Conservation (phyloP, 208 protist species). For the Porcisia hertigi region DNA sequence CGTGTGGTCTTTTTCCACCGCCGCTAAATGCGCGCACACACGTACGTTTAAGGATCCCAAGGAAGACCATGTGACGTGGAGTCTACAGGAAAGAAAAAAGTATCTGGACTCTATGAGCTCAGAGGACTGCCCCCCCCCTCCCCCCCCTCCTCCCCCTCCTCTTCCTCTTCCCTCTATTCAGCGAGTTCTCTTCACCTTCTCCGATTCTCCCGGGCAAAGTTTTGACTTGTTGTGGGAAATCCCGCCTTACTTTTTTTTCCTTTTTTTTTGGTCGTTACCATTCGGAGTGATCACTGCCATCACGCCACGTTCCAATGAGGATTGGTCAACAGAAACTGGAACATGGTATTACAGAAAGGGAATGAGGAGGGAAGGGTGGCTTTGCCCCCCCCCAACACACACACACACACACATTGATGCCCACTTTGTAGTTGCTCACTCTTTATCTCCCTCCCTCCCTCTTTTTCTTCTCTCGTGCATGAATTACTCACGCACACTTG, state of each 20-base stretch:
- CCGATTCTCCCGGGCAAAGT: no score
- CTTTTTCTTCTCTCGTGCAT: not conserved
- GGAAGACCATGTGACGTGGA: not conserved
- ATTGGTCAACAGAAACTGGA: not conserved
- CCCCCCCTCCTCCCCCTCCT: no score
- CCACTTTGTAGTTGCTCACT: not conserved
- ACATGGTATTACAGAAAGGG: not conserved
- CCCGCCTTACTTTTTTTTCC: no score
- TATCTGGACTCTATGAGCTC: no score
- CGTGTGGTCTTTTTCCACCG: not conserved
- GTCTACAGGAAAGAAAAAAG: no score
- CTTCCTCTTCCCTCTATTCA: conserved; percentile 9
- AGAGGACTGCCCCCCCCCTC: not conserved
- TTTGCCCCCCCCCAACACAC: not conserved
- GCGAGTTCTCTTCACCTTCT: not conserved
- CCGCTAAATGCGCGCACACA: not conserved
- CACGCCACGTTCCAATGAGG: not conserved
- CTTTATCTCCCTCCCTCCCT: not conserved
- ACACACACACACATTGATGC: not conserved
- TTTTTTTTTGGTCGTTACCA: no score
- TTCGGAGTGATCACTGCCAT: no score
- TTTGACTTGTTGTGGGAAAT: no score
- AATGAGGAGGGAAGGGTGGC: not conserved
- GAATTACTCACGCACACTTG: not conserved
- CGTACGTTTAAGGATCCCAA: not conserved